Base-by-base conservation (phyloP, 176 grass and related monocot genomes). In the Oryza coarctata region DNA sequence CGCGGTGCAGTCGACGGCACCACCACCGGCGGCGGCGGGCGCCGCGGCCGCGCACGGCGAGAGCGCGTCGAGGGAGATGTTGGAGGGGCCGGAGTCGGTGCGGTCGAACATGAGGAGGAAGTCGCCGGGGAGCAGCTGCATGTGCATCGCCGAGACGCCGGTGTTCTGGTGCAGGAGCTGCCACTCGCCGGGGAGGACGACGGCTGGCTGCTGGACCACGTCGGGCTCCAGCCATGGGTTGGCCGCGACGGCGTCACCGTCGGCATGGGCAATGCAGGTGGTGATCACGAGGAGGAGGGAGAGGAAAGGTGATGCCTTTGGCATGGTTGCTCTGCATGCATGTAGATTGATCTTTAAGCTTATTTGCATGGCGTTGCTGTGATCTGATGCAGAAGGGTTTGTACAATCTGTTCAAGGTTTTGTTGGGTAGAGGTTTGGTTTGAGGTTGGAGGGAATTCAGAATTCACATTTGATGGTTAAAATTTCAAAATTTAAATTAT, bases 111-210 rank as follows among this genome's bases (percentile, higher is more conserved):
- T 92, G 57, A 97, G 85, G 9, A 94, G 83, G 55, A 68, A 87
- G 78, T 97, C 83, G 10, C 81, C 87, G 0, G 94, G 92, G 18
- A 94, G 90, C 0, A 97, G 86, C 63, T 97, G 94, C 92, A 97
- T 94, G 88, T 94, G 94, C 94, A 97, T 97, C 47, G 86, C 94
- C 3, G 88, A 94, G 7, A 97, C 85, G 81, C 94, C 94, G 57
- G 89, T 94, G 87, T 78, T 94, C 22, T 80, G 79, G 45, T 88
- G 90, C 18, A 97, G 90, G 47, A 97, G 83, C 40, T 67, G 83
- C 94, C 94, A 97, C 84, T 88, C 71, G 18, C 92, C 89, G 34
- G 74, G 52, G 45, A 65, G 17, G 30, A 40, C 38, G 3, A 26
- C 18, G 6, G 29, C 27, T 1, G 17, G 10, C 28, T 18, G 49